These are phyloP conservation scores for Penicillium sp. DNA, from an alignment of 2,329 filamentous ascomycete species.

Conservation along the genomic window DNA sequence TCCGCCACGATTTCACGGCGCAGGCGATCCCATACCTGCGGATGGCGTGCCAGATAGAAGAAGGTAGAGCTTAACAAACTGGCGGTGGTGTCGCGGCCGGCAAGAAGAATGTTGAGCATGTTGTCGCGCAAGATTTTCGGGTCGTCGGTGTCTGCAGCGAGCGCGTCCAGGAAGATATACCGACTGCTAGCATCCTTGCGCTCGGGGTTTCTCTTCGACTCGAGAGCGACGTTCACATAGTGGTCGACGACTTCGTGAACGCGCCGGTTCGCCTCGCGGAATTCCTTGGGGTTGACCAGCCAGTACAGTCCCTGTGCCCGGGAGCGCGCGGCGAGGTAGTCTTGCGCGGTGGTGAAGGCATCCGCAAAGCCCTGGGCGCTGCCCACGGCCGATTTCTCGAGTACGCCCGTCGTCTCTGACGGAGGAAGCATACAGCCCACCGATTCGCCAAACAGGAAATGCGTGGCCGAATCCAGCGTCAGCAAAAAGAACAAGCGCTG, in stretches of 20 bases:
- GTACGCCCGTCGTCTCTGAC: constrained; percentile 48
- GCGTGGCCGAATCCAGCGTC: constrained; percentile 79
- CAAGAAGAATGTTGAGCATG: constrained; percentile 52
- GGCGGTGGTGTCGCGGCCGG: constrained; percentile 55
- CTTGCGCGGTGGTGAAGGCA: constrained; percentile 37
- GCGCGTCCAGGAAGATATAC: constrained; percentile 52
- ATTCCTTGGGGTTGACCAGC: constrained; percentile 41
- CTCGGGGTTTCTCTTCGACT: constrained; percentile 33
- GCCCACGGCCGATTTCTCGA: constrained; percentile 41
- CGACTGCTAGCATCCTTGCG: constrained; percentile 33
- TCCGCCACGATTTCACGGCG: constrained; percentile 36
- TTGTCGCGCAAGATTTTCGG: constrained; percentile 48
- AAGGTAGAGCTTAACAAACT: constrained; percentile 47
- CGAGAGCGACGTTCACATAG: constrained; percentile 48
- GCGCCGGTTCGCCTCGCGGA: constrained; percentile 39
- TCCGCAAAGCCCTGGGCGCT: constrained; percentile 36
- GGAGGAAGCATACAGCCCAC: constrained; percentile 54
- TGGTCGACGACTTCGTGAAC: constrained; percentile 51
- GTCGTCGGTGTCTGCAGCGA: constrained; percentile 47
- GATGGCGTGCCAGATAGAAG: constrained; percentile 46
- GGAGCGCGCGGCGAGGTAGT: constrained; percentile 30
- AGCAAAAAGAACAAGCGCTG: constrained; percentile 75
- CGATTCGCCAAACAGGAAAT: constrained; percentile 78
- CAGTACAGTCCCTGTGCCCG: constrained; percentile 38
- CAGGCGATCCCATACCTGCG: constrained; percentile 37